Evolutionary conservation across 108 stramenopile genomes (phyloP).

Genomic region (Pseudonitzschia delicatissima): DNA sequence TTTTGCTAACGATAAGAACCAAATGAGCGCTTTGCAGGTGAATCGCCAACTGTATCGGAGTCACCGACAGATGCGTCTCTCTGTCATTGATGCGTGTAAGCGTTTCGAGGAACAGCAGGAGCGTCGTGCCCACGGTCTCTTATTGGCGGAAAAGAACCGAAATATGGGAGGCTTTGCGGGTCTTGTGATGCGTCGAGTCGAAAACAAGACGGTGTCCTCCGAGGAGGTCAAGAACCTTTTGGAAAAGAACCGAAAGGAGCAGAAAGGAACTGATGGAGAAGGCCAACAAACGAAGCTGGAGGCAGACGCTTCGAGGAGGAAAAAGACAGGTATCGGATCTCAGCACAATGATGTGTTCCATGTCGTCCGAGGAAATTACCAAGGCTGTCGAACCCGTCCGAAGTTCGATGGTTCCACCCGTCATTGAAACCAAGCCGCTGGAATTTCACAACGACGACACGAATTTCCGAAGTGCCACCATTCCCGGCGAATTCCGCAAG

Average conservation of each 20-base stretch:
- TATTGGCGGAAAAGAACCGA: constrained; percentile 42
- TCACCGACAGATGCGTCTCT: constrained; percentile 79
- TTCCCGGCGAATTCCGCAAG: constrained; percentile 72
- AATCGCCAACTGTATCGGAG: constrained; percentile 72
- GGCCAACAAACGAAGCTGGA: constrained; percentile 51
- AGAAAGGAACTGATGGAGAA: constrained; percentile 65
- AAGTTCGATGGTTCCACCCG: constrained; percentile 12
- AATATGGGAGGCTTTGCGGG: constrained; percentile 40
- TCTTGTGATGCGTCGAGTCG: constrained; percentile 80
- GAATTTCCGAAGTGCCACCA: constrained; percentile 54
- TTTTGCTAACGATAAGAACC: constrained; percentile 41
- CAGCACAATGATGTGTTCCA: constrained; percentile 57
- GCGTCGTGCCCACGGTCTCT: constrained; percentile 53
- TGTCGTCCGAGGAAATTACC: constrained; percentile 26
- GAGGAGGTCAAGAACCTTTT: constrained; percentile 62
- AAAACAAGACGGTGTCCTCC: constrained; percentile 64
- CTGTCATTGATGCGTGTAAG: constrained; percentile 80
- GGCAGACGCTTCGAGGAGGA: too few species aligned
- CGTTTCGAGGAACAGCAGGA: constrained; percentile 84
- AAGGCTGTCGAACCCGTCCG: background rate
- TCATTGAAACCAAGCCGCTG: constrained; percentile 22
- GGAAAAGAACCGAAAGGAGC: constrained; percentile 54
- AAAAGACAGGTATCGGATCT: constrained; percentile 85
- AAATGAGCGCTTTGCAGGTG: constrained; percentile 56
- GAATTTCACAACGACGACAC: constrained; percentile 10